Percentiles rank a stretch among this genome's conserved stretches.
Evolutionary conservation across 2,329 filamentous ascomycete genomes (phyloP).

Genomic region (Plectosphaerella sp.): DNA sequence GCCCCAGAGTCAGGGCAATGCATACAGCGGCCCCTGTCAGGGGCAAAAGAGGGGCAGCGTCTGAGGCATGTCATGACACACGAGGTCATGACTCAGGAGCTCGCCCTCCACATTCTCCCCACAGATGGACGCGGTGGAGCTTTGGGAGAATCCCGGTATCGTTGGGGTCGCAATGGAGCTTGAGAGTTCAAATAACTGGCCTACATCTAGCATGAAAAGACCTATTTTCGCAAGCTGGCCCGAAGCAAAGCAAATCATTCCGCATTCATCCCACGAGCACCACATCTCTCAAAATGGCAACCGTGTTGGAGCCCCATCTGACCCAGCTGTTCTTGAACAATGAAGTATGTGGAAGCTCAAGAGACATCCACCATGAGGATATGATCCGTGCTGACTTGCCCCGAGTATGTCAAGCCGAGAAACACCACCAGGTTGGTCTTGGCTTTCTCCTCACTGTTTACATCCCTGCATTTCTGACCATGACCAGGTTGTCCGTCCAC

Average conservation of each 20-base stretch:
- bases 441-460: neutral
- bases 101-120: neutral
- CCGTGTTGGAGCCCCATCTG: constrained; percentile 15
- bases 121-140: neutral
- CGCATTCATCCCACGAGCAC: neutral
- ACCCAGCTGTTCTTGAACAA: constrained; percentile 33
- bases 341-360: constrained; percentile 16
- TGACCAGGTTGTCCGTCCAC: constrained; percentile 37
- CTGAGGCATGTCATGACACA: neutral
- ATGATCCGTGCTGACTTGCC: neutral
- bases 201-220: neutral
- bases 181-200: neutral
- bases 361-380: neutral
- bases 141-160: neutral
- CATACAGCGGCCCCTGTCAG: neutral
- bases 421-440: constrained; percentile 39
- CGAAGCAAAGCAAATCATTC: neutral
- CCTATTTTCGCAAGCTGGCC: neutral
- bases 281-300: neutral
- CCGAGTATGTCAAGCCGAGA: constrained; percentile 31
- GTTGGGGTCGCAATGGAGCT: neutral
- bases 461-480: neutral
- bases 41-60: neutral
- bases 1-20: neutral
- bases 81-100: neutral